Percentiles rank a stretch among this genome's conserved stretches.
Conservation (phyloP, 257 asterid species). For the Ballota nigra region DNA sequence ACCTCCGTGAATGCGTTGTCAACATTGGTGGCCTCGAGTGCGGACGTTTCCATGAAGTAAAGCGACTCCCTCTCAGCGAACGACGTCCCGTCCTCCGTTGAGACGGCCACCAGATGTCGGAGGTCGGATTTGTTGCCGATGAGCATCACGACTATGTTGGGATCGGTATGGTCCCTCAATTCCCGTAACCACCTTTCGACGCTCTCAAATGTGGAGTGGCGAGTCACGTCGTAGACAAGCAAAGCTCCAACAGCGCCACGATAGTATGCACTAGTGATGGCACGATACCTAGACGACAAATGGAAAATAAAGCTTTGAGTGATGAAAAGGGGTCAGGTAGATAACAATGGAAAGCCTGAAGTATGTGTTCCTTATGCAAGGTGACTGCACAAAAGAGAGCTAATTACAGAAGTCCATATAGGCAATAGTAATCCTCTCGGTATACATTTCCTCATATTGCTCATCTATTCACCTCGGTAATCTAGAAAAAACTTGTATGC, state of each 20-base stretch:
- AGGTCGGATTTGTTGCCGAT: conserved; percentile 89
- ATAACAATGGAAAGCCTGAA: not conserved
- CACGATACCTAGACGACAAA: conserved; percentile 56
- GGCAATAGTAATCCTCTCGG: not conserved
- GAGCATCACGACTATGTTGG: conserved; percentile 80
- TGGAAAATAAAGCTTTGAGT: not conserved
- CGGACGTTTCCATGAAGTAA: conserved; percentile 88
- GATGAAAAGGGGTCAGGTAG: not conserved
- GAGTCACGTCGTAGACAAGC: conserved; percentile 78
- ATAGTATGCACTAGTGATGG: conserved; percentile 88
- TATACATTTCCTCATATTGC: not conserved
- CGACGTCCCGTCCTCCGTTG: conserved; percentile 66
- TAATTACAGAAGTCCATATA: too few relatives aligned
- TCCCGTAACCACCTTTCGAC: conserved; percentile 77
- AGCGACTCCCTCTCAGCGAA: conserved; percentile 81
- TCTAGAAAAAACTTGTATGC: not conserved
- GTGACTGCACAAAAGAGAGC: too few relatives aligned
- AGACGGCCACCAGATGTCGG: conserved; percentile 76
- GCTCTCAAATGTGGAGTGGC: conserved; percentile 73
- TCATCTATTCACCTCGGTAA: not conserved
- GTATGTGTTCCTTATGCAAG: not conserved
- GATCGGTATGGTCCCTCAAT: conserved; percentile 79
- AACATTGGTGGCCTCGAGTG: conserved; percentile 73
- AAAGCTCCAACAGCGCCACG: conserved; percentile 90
- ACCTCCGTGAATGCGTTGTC: conserved; percentile 77